phyloP scores from a whole-genome alignment of 371 early-diverging fungal genomes.

The Apophysomyces trapeziformis region DNA sequence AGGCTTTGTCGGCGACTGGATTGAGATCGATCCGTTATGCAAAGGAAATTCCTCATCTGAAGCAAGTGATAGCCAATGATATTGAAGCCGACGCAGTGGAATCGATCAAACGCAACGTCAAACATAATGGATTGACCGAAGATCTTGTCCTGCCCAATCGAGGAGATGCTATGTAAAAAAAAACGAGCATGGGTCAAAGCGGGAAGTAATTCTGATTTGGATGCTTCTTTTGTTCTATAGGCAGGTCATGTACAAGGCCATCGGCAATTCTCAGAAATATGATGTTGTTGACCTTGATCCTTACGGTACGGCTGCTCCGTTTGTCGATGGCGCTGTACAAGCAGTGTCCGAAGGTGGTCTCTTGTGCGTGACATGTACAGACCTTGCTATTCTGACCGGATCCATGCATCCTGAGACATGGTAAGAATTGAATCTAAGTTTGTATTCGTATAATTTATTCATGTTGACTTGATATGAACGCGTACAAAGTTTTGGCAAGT shows the following conservation, averaged over 20 bases:
- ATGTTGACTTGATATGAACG: background rate
- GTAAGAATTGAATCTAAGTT: constrained; percentile 28
- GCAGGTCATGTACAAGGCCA: constrained; percentile 82
- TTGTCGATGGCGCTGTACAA: constrained; percentile 96
- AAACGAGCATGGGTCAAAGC: too few species aligned
- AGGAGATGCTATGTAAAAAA: constrained; percentile 80
- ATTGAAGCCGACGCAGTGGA: constrained; percentile 90
- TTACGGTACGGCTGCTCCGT: constrained; percentile 98
- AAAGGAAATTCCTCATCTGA: constrained; percentile 89
- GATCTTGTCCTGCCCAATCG: constrained; percentile 78
- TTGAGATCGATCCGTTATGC: constrained; percentile 98
- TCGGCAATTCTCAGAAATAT: constrained; percentile 63
- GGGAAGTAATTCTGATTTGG: too few species aligned
- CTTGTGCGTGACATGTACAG: constrained; percentile 99
- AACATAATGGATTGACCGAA: constrained; percentile 79
- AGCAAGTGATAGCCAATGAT: constrained; percentile 94
- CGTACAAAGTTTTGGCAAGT: constrained; percentile 83
- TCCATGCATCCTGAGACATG: constrained; percentile 91
- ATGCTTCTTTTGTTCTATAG: constrained; percentile 21
- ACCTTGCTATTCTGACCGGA: constrained; percentile 97
- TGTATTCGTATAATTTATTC: too few species aligned
- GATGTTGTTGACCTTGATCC: constrained; percentile 98
- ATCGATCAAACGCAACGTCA: constrained; percentile 89
- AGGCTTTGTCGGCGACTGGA: constrained; percentile 99
- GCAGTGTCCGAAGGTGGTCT: constrained; percentile 94